A percentile compares a stretch with the other conserved stretches of the same genome.
Conservation (phyloP, 768 basidiomycete species). For the Coprinopsis sp. region DNA sequence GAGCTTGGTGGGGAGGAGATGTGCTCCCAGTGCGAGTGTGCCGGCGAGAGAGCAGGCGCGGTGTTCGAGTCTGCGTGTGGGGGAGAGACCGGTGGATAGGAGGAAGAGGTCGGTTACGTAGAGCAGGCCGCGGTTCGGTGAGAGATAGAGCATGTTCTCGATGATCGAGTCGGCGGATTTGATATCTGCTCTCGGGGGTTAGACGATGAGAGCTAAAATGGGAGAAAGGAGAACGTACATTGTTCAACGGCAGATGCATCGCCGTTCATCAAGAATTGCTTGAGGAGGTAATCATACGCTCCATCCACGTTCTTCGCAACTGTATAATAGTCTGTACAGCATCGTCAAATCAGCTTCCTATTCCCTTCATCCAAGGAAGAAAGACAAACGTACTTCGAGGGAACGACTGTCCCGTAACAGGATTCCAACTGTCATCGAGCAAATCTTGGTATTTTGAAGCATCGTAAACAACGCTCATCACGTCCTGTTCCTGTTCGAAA, state of each 20-base stretch:
- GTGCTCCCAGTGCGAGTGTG: constrained; percentile 53
- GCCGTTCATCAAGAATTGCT: constrained; percentile 59
- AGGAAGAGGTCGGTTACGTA: constrained; percentile 48
- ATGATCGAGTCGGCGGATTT: constrained; percentile 47
- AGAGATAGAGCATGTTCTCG: constrained; percentile 51
- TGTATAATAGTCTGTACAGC: constrained; percentile 37
- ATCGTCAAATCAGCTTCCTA: too few species aligned
- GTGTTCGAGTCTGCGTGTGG: constrained; percentile 51
- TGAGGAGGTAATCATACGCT: constrained; percentile 66
- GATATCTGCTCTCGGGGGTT: constrained; percentile 39
- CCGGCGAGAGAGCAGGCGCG: constrained; percentile 64
- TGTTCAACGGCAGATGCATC: constrained; percentile 51
- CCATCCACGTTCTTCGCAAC: constrained; percentile 61
- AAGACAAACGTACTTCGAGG: too few species aligned
- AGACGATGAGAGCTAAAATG: neutral
- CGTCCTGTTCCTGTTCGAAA: too few species aligned
- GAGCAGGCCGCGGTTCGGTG: constrained; percentile 47
- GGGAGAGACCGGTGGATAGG: constrained; percentile 15
- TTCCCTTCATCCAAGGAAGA: too few species aligned
- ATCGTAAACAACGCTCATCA: too few species aligned
- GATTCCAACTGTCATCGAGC: too few species aligned
- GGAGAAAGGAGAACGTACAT: constrained; percentile 37
- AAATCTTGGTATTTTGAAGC: too few species aligned
- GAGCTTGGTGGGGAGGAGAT: constrained; percentile 28
- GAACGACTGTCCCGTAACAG: too few species aligned